Evolutionary conservation across 768 basidiomycete genomes (phyloP), one percentile per base, ranked within the genome.

Genomic region (Boletus rubropictus): DNA sequence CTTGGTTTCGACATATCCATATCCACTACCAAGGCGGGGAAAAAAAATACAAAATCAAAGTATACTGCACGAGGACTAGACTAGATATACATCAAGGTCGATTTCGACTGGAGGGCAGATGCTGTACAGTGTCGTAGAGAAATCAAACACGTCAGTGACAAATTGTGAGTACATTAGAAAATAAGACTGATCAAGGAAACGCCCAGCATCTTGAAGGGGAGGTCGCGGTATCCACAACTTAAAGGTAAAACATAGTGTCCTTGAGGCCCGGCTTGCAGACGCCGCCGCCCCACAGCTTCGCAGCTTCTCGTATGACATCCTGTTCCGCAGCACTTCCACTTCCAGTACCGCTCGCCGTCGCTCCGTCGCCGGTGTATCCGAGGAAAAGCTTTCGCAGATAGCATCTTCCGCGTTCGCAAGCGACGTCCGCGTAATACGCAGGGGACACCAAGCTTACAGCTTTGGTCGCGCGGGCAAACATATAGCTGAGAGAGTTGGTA

Each of bases 241-340:
- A 86, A n/a, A 88, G 69, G 64, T 89, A 89, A 57, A 77, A 89
- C 86, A 89, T 89, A 0, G 81, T 82, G 31, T 84, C 75, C 65
- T 78, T 84, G 59, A 88, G 61, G 6, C 56, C 61, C 0, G 54
- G 25, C 3, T 72, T 76, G 14, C 60, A 52, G 14, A 85, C 81
- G 1, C 84, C 86, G 3, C 59, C 60, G 15, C 63, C 61, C 88
- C 88, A 91, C 34, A 75, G 43, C 14, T 41, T 57, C 44, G 57
- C 36, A 1, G 86, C 88, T 58, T 84, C 84, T 14, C 58, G 59
- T 52, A 70, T 68, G 12, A 83, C 73, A 22, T 72, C 69, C 33
- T 80, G 72, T 18, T 81, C 80, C 0, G 65, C 48, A 2, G 65
- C 60, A 31, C 69, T 75, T 3, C 67, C 61, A 27, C 69, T 67